These are phyloP conservation scores for Carex kokanica DNA, from an alignment of 176 grass and related monocot species.

Conservation along the genomic window DNA sequence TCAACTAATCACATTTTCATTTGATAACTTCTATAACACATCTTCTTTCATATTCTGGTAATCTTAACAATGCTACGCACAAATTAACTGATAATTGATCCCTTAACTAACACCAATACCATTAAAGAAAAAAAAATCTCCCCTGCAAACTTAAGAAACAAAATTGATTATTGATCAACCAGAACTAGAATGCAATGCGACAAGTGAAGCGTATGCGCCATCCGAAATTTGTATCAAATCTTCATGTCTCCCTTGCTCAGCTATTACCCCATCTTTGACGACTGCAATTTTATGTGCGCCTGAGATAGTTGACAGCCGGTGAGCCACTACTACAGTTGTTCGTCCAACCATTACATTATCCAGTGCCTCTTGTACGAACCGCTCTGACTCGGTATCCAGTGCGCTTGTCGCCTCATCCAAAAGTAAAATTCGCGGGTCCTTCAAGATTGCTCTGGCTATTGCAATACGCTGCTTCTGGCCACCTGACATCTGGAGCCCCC, in stretches of 20 bases:
- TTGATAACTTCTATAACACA: neutral
- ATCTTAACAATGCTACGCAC: neutral
- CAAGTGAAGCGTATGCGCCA: constrained; percentile 8
- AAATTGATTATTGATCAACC: neutral
- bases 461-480: constrained; percentile 74
- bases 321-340: constrained; percentile 21
- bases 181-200: constrained; percentile 24
- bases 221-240: constrained; percentile 9
- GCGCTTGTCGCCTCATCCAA: constrained; percentile 40
- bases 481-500: constrained; percentile 55
- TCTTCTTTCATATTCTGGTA: neutral
- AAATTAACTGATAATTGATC: neutral
- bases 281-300: constrained; percentile 17
- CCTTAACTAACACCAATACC: neutral
- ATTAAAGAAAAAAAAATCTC: neutral
- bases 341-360: constrained; percentile 21
- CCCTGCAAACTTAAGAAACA: neutral
- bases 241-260: constrained; percentile 27
- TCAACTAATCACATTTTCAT: neutral
- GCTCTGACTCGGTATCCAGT: constrained; percentile 34
- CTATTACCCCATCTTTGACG: constrained; percentile 13
- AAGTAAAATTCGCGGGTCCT: constrained; percentile 32
- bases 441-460: constrained; percentile 50
- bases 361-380: constrained; percentile 15
- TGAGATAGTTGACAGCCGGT: constrained; percentile 12